Conservation (phyloP, 2,329 filamentous ascomycete species). For the Penicillium occitanis region DNA sequence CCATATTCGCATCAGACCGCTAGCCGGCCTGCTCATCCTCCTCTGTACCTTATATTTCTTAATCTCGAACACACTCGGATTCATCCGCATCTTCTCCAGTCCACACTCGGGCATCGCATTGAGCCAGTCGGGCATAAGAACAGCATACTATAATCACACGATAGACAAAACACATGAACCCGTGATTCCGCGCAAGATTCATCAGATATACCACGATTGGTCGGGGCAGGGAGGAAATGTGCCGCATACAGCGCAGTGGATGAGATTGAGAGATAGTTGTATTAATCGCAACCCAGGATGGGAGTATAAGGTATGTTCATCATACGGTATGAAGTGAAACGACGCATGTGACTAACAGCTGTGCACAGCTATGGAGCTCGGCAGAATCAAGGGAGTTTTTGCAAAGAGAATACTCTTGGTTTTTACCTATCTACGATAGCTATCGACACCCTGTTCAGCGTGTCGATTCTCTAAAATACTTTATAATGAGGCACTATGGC, state of each 20-base stretch:
- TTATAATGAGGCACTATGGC: constrained; percentile 28
- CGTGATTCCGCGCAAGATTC: constrained; percentile 24
- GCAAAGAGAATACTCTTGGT: constrained; percentile 26
- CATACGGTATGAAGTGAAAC: not conserved
- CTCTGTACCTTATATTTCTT: constrained; percentile 5
- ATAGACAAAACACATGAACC: constrained; percentile 4
- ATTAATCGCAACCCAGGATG: constrained; percentile 21
- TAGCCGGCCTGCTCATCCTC: constrained; percentile 5
- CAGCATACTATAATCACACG: constrained; percentile 17
- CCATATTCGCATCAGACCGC: constrained; percentile 12
- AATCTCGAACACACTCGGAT: not conserved
- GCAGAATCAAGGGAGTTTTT: constrained; percentile 26
- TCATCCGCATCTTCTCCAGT: constrained; percentile 16
- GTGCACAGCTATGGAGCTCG: constrained; percentile 27
- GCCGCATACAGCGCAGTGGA: constrained; percentile 22
- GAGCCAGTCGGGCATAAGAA: constrained; percentile 13
- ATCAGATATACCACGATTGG: constrained; percentile 25
- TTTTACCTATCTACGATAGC: constrained; percentile 27
- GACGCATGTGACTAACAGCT: not conserved
- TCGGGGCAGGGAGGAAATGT: constrained; percentile 13
- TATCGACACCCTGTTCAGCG: constrained; percentile 28
- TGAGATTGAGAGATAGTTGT: constrained; percentile 20
- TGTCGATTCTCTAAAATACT: constrained; percentile 29
- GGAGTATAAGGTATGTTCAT: constrained; percentile 22
- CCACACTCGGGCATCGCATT: constrained; percentile 18